Conservation (phyloP, 306 rosid genomes). For the Lablab purpureus region DNA sequence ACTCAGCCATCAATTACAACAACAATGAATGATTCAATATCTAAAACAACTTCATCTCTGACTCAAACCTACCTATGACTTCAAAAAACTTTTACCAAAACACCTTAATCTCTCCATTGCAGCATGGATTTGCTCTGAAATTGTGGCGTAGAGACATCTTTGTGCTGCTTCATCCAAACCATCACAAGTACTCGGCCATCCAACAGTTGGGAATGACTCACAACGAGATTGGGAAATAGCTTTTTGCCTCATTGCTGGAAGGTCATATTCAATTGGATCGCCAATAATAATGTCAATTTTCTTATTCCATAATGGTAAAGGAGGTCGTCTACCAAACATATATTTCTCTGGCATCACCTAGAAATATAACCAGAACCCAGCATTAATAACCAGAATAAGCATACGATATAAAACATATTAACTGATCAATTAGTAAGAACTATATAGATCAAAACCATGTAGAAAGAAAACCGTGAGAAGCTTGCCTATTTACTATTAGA, state of each 20-base stretch:
- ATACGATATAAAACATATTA: slow-evolving; percentile 9
- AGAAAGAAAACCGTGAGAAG: background rate
- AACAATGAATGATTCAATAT: slow-evolving; percentile 46
- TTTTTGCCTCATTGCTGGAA: slow-evolving; percentile 66
- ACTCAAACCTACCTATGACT: slow-evolving; percentile 31
- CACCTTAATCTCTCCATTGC: slow-evolving; percentile 74
- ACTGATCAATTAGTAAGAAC: slow-evolving; percentile 30
- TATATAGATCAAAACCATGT: slow-evolving; percentile 19
- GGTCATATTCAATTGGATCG: slow-evolving; percentile 80
- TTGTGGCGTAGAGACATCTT: slow-evolving; percentile 67
- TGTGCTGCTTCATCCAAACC: slow-evolving; percentile 85
- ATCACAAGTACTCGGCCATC: slow-evolving; percentile 66
- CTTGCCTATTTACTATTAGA: slow-evolving; percentile 5
- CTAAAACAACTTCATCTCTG: slow-evolving; percentile 4
- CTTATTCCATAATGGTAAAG: slow-evolving; percentile 76
- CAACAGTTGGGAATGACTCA: slow-evolving; percentile 54
- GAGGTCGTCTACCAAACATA: slow-evolving; percentile 79
- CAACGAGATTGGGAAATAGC: slow-evolving; percentile 63
- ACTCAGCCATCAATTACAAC: slow-evolving; percentile 36
- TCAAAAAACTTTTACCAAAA: slow-evolving; percentile 47
- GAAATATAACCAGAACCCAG: slow-evolving; percentile 41
- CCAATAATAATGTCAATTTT: slow-evolving; percentile 73
- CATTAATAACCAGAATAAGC: slow-evolving; percentile 47
- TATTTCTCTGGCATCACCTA: slow-evolving; percentile 93
- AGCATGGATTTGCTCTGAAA: slow-evolving; percentile 72